Evolutionary conservation across 2,329 filamentous ascomycete species (phyloP), one percentile per base, ranked within the genome.

Genomic region (Diplodia mutila): DNA sequence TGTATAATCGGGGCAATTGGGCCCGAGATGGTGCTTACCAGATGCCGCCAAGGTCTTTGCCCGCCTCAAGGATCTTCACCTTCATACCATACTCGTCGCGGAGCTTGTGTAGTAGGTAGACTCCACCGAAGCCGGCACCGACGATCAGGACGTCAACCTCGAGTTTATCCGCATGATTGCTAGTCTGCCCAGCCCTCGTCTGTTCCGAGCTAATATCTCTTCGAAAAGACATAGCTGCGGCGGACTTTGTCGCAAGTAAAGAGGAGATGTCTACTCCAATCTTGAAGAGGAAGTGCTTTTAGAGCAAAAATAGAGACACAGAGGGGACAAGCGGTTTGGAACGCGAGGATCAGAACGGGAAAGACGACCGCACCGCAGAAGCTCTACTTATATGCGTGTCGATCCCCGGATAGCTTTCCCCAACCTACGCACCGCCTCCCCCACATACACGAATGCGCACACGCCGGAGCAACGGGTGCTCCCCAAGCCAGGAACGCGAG

Each of bases 101-200:
- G 34, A 81, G 73, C 68, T 80, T 79, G 70, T 82, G 76, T 71
- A 82, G 77, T 29, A 79, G 69, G 29, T 79, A 81, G 7, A 81
- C 74, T 21, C 80, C 80, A 25, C 79, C 77, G 66, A 82, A 81
- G 0, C 80, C 79, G 37, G 77, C 78, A 39, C 79, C 79, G 5
- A 81, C 75, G 39, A 79, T 78, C n/a, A 79, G 53, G 9, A 77
- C 76, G 27, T 79, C 77, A 0, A 74, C 77, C 25, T 79, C 75
- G 25, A 79, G 69, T 21, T 78, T 73, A n/a, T 61, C 42, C 57
- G 57, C 42, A 23, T 61, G 32, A 18, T 25, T 51, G 8, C 49
- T 39, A 4, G 39, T 49, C 25, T 49, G 42, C 4, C n/a, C 46
- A 16, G 42, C 12, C 27, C 59, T 27, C 27, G 42, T n/a, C 46